A percentile compares a stretch with the other conserved stretches of the same genome.
phyloP scores from a whole-genome alignment of 495 filamentous ascomycete species.

The Neurospora sublineolata region DNA sequence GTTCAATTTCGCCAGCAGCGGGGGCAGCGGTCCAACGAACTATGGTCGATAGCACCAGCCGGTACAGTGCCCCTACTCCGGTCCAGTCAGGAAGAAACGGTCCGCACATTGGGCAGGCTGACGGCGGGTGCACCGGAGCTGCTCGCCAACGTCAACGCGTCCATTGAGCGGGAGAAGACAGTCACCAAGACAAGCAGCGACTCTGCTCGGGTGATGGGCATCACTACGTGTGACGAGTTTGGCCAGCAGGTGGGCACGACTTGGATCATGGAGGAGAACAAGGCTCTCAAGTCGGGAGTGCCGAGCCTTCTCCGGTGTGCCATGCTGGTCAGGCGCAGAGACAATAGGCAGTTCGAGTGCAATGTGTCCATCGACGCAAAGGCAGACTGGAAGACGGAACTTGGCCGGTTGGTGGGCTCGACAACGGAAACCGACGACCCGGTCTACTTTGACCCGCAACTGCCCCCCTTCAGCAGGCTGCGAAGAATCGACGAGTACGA shows the following conservation, averaged over 20 bases:
- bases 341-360: slow-evolving; percentile 12
- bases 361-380: slow-evolving; percentile 13
- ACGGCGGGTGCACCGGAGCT: slow-evolving; percentile 1
- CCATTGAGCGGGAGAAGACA: slow-evolving; percentile 7
- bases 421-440: slow-evolving; percentile 13
- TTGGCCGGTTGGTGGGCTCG: neutral
- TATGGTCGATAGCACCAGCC: neutral
- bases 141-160: slow-evolving; percentile 1
- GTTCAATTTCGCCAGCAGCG: slow-evolving; percentile 2
- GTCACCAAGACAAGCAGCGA: slow-evolving; percentile 7
- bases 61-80: neutral
- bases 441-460: slow-evolving; percentile 13
- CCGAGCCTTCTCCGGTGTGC: slow-evolving; percentile 11
- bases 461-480: slow-evolving; percentile 16
- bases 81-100: neutral
- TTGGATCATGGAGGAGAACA: slow-evolving; percentile 18
- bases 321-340: slow-evolving; percentile 13
- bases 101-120: neutral
- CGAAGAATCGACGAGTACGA: slow-evolving; percentile 9
- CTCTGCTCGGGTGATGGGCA: slow-evolving; percentile 9
- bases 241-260: slow-evolving; percentile 9
- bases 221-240: slow-evolving; percentile 1
- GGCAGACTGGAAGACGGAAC: slow-evolving; percentile 12
- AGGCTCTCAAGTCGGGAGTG: slow-evolving; percentile 11
- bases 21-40: neutral